phyloP scores from a whole-genome alignment of 768 basidiomycete genomes.

The Mycena chlorophos region DNA sequence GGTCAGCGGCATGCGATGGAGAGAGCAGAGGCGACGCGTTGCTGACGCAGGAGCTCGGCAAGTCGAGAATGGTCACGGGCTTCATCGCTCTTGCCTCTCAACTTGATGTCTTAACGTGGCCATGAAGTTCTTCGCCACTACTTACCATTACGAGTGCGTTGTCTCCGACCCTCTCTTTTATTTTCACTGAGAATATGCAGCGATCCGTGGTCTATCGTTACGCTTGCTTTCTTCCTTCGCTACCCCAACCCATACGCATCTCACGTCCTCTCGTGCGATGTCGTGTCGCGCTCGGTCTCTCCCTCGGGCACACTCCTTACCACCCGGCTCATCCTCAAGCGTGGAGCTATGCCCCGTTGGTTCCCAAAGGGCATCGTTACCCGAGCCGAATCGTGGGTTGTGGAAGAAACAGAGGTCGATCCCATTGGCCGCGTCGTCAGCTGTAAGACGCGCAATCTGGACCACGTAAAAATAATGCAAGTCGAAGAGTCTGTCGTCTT shows the following conservation, averaged over 20 bases:
- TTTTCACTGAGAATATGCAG: constrained; percentile 40
- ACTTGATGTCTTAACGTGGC: background rate
- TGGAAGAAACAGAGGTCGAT: constrained; percentile 95
- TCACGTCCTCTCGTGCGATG: constrained; percentile 94
- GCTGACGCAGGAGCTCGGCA: too few species aligned
- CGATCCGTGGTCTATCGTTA: constrained; percentile 92
- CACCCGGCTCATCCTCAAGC: constrained; percentile 89
- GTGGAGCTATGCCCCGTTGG: constrained; percentile 90
- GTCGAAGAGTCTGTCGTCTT: constrained; percentile 82
- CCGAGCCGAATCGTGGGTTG: constrained; percentile 88
- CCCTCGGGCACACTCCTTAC: constrained; percentile 76
- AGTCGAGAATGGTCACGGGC: background rate
- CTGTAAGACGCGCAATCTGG: constrained; percentile 85
- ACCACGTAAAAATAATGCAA: constrained; percentile 93
- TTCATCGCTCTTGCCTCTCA: background rate
- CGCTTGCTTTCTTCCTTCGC: constrained; percentile 90
- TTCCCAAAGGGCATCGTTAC: constrained; percentile 80
- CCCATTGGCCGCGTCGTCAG: constrained; percentile 73
- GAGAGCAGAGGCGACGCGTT: too few species aligned
- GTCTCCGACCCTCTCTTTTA: background rate
- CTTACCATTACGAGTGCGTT: constrained; percentile 54
- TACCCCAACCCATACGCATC: constrained; percentile 95
- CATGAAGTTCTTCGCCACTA: constrained; percentile 53
- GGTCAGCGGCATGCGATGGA: too few species aligned
- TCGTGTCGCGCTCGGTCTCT: constrained; percentile 79